Evolutionary conservation across 306 rosid genomes (phyloP), one percentile per base, ranked within the genome.

Genomic region (Pyrus bretschneideri): DNA sequence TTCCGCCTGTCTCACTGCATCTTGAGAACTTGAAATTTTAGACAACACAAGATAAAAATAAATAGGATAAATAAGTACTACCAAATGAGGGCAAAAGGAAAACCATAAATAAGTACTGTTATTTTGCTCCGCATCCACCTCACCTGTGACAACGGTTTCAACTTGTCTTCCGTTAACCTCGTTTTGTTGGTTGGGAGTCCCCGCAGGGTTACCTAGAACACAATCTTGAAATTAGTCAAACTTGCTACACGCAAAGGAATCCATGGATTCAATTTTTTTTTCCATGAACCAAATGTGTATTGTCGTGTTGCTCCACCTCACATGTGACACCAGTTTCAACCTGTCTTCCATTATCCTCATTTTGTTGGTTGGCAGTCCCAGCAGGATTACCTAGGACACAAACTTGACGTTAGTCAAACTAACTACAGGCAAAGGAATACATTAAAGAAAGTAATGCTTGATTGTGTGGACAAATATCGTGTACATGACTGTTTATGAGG

Each of bases 261-360:
- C 74, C 78, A 72, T 30, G 44, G 74, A 66, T 79, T 73, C 82
- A 79, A 79, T 10, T 25, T 29, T 35, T 25, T 33, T 25, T 65
- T 42, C 6, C 63, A 17, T 58, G 58, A 30, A 78, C 54, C 31
- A 58, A 58, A 15, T 30, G 2, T 22, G 59, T 25, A 68, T 17
- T 11, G 44, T 58, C 33, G 18, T 45, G 38, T 76, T 22, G 38
- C 72, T n/a, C 42, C 14, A 31, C 22, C n/a, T 49, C 25, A 65
- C 71, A 72, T 64, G 51, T 51, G 15, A 31, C 67, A 64, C 62
- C 31, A 29, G 38, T 5, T 74, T 71, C 38, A 29, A 54, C 18
- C 5, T 63, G 42, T 7, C n/a, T 14, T 63, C 67, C 38, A 5
- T 14, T 63, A 66, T 7, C 18, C 17, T 66, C 29, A 21, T 33